A percentile compares a stretch with the other conserved stretches of the same genome.
Evolutionary conservation across 2,329 filamentous ascomycete species (phyloP).

Genomic region (Clonostachys solani): DNA sequence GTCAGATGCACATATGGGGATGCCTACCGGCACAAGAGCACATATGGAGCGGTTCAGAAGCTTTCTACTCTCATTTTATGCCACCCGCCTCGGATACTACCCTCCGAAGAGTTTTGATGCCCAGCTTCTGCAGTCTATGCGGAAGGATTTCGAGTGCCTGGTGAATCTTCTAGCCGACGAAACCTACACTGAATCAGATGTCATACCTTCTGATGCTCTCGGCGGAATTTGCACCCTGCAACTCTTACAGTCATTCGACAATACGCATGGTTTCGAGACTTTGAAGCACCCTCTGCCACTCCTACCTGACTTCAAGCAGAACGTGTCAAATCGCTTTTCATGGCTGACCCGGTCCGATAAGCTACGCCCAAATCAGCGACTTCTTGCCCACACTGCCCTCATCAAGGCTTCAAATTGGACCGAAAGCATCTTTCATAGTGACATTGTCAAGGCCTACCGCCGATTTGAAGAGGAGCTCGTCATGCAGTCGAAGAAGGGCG

Average conservation of each 20-base stretch:
- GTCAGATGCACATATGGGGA: constrained; percentile 60
- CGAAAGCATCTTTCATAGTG: constrained; percentile 32
- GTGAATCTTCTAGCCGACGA: constrained; percentile 69
- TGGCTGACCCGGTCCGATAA: constrained; percentile 34
- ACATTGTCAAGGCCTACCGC: constrained; percentile 64
- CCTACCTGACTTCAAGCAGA: constrained; percentile 44
- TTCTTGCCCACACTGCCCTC: constrained; percentile 48
- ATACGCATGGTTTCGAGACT: constrained; percentile 50
- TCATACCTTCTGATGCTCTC: constrained; percentile 48
- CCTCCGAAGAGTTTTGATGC: constrained; percentile 62
- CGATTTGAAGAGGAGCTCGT: constrained; percentile 62
- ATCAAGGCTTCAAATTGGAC: constrained; percentile 44
- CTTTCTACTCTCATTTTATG: constrained; percentile 64
- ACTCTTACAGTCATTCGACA: constrained; percentile 63
- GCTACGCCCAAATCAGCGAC: constrained; percentile 39
- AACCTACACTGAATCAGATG: constrained; percentile 41
- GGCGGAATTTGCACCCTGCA: constrained; percentile 70
- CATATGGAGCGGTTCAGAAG: constrained; percentile 72
- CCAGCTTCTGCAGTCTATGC: constrained; percentile 55
- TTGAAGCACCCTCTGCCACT: constrained; percentile 65
- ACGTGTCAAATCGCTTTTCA: constrained; percentile 25
- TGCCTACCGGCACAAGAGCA: constrained; percentile 53
- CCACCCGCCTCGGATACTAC: constrained; percentile 65
- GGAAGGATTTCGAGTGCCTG: constrained; percentile 64
- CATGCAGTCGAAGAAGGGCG: constrained; percentile 42